These are phyloP conservation scores for Eucalyptus viminalis DNA, from an alignment of 345 rosid genomes.

Conservation along the genomic window DNA sequence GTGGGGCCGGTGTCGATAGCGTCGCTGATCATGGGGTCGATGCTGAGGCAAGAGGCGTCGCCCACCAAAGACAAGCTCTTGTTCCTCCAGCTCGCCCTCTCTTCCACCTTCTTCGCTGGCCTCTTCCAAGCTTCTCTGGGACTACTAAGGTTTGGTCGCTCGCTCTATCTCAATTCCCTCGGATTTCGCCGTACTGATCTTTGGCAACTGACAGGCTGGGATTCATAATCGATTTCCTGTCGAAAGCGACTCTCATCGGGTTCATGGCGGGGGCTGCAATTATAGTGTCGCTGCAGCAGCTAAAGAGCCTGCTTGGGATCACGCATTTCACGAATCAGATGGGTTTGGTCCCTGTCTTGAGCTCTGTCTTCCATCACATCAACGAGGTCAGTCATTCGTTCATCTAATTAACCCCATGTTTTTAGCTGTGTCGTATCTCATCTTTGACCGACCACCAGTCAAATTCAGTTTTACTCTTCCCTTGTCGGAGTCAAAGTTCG, in stretches of 20 bases:
- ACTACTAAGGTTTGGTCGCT: constrained; percentile 40
- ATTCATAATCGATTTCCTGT: constrained; percentile 80
- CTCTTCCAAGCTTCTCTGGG: constrained; percentile 92
- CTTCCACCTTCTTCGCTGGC: constrained; percentile 93
- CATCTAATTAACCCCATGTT: neutral
- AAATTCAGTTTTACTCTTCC: neutral
- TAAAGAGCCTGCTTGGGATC: constrained; percentile 84
- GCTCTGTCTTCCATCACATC: constrained; percentile 63
- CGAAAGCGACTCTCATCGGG: constrained; percentile 80
- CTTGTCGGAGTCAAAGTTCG: neutral
- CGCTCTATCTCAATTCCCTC: neutral
- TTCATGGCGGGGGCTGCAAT: constrained; percentile 99
- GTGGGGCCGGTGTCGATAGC: constrained; percentile 97
- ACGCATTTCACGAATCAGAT: constrained; percentile 79
- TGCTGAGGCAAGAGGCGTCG: constrained; percentile 82
- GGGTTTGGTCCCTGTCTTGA: constrained; percentile 73
- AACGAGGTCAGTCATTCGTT: constrained; percentile 37
- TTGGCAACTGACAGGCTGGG: constrained; percentile 49
- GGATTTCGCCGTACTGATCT: neutral
- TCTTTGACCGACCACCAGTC: neutral
- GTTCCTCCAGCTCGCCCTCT: constrained; percentile 81
- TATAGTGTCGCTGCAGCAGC: constrained; percentile 91
- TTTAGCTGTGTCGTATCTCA: neutral
- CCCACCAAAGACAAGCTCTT: constrained; percentile 45
- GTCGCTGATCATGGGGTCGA: constrained; percentile 86